Evolutionary conservation across 176 grass and related monocot species (phyloP), one percentile per base, ranked within the genome.

Genomic region (Oryza brachyantha): DNA sequence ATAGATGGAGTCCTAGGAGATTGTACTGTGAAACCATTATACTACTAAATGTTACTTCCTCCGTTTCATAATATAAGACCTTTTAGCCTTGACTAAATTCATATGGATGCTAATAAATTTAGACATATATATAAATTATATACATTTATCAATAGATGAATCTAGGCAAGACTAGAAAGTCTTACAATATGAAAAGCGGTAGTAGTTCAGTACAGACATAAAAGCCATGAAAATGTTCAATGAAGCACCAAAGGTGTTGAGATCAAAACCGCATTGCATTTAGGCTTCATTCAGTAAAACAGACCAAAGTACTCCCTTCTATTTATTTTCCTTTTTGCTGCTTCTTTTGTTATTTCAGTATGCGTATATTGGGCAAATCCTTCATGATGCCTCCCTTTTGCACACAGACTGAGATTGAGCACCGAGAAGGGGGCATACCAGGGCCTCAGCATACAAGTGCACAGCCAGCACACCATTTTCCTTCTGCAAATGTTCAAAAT

Each of bases 371-470:
- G 55, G 24, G 73, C 50, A 38, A 72, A 17, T 73, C 60, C 40
- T 79, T 68, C 61, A 62, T 68, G 48, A 86, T 75, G 38, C 24
- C 67, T 91, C 66, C 67, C 60, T 76, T 81, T 11, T 77, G 27
- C 77, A 40, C 45, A 9, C 92, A 91, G 88, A 67, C 77, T 78
- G 80, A 89, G 77, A 94, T 94, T 76, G 88, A 84, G 29, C 66
- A 39, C 37, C 38, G 29, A 66, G 61, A 21, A 76, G 83, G 84
- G 60, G 86, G 74, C 31, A 36, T 61, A 58, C 21, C 78, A 62
- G 43, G 64, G 19, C 64, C 83, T 67, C 80, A 83, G 59, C 28
- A 68, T 83, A 76, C 68, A 48, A 75, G 66, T 26, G 60, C 50
- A 14, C 79, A 77, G 28, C 65, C 74, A 74, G 64, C 62, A 72